A percentile compares a stretch with the other conserved stretches of the same genome.
phyloP scores from a whole-genome alignment of 768 basidiomycete species.

The Boletus coccyginus region DNA sequence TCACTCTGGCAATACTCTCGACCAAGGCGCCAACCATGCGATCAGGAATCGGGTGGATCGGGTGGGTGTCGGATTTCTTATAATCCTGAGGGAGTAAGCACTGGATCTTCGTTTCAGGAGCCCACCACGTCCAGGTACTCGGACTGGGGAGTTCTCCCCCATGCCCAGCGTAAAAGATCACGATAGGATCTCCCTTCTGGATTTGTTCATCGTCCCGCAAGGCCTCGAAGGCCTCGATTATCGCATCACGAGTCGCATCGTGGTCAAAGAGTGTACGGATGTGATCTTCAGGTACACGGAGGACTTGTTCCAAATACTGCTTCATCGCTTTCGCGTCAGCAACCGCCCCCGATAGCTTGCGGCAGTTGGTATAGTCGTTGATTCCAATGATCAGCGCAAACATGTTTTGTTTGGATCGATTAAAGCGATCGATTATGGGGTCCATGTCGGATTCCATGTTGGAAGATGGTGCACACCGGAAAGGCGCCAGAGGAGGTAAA shows the following conservation, averaged over 20 bases:
- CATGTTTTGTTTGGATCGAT: not conserved
- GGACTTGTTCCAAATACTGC: conserved; percentile 28
- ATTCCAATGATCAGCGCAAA: conserved; percentile 46
- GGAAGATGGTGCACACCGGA: not conserved
- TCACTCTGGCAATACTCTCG: conserved; percentile 34
- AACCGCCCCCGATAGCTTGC: conserved; percentile 35
- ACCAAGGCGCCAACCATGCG: conserved; percentile 39
- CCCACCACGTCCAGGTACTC: conserved; percentile 21
- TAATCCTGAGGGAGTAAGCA: conserved; percentile 35
- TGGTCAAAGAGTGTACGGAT: conserved; percentile 38
- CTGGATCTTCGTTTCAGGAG: conserved; percentile 25
- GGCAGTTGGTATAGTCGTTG: conserved; percentile 33
- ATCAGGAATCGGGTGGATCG: conserved; percentile 40
- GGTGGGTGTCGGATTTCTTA: conserved; percentile 4
- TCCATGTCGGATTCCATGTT: not conserved
- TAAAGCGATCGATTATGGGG: not conserved
- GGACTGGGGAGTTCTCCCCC: conserved; percentile 37
- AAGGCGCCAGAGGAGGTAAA: not conserved
- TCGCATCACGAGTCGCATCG: conserved; percentile 36
- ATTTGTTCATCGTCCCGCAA: conserved; percentile 29
- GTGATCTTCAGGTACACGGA: conserved; percentile 32
- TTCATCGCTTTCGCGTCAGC: conserved; percentile 40
- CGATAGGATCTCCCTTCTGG: conserved; percentile 31
- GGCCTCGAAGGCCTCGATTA: conserved; percentile 25
- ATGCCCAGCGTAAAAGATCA: conserved; percentile 47